Base-by-base conservation (phyloP, 139 green algal genomes). In the Picochlorum sp. region DNA sequence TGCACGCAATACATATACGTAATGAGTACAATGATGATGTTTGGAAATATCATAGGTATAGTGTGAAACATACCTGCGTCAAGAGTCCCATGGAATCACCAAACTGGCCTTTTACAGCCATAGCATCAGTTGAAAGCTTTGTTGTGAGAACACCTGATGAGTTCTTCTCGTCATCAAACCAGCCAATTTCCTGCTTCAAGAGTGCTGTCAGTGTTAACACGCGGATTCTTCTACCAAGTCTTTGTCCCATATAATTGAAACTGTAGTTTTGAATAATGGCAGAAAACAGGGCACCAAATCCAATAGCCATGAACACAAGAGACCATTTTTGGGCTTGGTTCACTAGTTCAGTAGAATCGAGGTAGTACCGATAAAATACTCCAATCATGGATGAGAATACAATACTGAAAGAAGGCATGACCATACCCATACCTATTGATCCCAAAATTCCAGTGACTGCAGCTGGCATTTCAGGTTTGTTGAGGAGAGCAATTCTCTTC, bases 321-420 rank as follows among this genome's bases (percentile, higher is more conserved):
- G 50, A 73, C 74, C 82, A 88, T 67, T 79, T 81, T 13, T 38
- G 59, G 11, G 71, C 74, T 32, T 68, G 37, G 16, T 9, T 49
- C 56, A 69, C 57, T 3, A 87, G 13, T 77, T 56, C 1, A 13
- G 16, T 14, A 20, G 37, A 41, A 26, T 62, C 20, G 51, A 11
- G 15, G 18, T 46, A 54, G 6, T 54, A 54, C 18, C 2, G 18
- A 66, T 74, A 83, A 66, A 84, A 83, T 13, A 77, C 63, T 23
- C 18, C 28, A 47, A 84, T 68, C 67, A 90, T 69, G 46, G 46
- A 67, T 34, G 57, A 73, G 18, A 89, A 69, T 10, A 77, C 62
- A 11, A 92, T 75, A 2, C 79, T 68, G 50, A 92, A 91, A 24
- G 58, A 74, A 0, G 87, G 87, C 81, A 84, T 86, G 41, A 87